Evolutionary conservation across 495 filamentous ascomycete genomes (phyloP).

Genomic region (Neurospora cerealis): DNA sequence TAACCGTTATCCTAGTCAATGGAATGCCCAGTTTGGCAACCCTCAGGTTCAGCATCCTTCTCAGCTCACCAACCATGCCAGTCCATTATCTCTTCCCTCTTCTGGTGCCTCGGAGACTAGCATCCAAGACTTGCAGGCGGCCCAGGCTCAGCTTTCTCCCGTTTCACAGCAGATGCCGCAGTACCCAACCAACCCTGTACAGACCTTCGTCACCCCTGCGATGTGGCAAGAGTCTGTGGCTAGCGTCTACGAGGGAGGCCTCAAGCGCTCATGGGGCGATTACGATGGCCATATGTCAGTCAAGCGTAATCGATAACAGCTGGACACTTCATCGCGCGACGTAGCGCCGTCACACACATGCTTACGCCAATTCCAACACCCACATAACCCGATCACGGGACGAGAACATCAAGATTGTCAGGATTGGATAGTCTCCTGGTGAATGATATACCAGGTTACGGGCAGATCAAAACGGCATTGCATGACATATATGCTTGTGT

Average conservation of each 20-base stretch:
- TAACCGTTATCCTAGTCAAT: constrained; percentile 50
- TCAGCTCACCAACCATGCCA: constrained; percentile 27
- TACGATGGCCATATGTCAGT: constrained; percentile 26
- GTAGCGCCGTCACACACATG: neutral
- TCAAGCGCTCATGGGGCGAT: constrained; percentile 66
- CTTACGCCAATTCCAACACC: neutral
- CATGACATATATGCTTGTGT: neutral
- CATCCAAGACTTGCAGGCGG: constrained; percentile 40
- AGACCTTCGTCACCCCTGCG: constrained; percentile 73
- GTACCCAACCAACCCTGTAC: constrained; percentile 42
- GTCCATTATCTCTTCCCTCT: constrained; percentile 32
- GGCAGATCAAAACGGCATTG: neutral
- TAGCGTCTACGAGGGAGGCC: constrained; percentile 68
- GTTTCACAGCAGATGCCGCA: constrained; percentile 45
- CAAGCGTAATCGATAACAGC: constrained; percentile 11
- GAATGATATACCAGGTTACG: neutral
- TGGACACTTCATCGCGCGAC: neutral
- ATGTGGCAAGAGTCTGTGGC: constrained; percentile 98
- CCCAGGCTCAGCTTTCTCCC: constrained; percentile 40
- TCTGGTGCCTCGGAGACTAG: constrained; percentile 41
- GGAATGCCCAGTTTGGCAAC: constrained; percentile 84
- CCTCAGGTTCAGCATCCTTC: constrained; percentile 35
- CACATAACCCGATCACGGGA: neutral
- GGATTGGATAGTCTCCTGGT: neutral
- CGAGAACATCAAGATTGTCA: neutral